Conservation (phyloP, 1,284 basidiomycete species). For the Polyporus tsugae region DNA sequence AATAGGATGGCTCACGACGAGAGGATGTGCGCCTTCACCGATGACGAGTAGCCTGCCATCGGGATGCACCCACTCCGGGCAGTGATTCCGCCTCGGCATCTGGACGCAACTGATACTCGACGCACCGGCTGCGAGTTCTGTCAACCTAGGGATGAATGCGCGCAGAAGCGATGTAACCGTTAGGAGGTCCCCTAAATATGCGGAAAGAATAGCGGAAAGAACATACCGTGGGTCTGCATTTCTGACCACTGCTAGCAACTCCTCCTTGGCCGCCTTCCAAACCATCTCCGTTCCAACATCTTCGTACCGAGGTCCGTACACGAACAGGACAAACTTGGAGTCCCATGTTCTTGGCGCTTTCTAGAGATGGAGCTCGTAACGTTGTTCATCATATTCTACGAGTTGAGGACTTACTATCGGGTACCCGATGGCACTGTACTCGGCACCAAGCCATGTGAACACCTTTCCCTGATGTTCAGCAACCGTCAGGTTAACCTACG, state of each 20-base stretch:
- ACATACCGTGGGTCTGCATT: slow-evolving; percentile 26
- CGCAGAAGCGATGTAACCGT: not conserved
- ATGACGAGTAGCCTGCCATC: slow-evolving; percentile 35
- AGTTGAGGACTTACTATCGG: slow-evolving; percentile 27
- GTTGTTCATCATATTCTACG: not conserved
- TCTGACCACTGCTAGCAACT: slow-evolving; percentile 11
- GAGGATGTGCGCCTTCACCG: slow-evolving; percentile 56
- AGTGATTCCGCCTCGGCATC: slow-evolving; percentile 29
- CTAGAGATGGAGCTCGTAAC: not conserved
- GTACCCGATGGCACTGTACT: slow-evolving; percentile 30
- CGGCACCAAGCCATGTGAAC: slow-evolving; percentile 30
- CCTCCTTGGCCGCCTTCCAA: not conserved
- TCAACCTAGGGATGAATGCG: slow-evolving; percentile 16
- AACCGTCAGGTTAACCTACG: not conserved
- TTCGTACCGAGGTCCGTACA: slow-evolving; percentile 14
- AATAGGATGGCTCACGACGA: slow-evolving; percentile 49
- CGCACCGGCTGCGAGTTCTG: slow-evolving; percentile 25
- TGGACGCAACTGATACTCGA: slow-evolving; percentile 17
- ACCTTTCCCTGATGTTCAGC: slow-evolving; percentile 21
- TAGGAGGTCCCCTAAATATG: not conserved
- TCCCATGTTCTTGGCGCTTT: slow-evolving; percentile 20
- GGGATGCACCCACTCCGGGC: slow-evolving; percentile 40
- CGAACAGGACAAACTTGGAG: slow-evolving; percentile 15
- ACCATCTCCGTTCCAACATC: not conserved
- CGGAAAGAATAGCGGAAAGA: not conserved